A percentile compares a stretch with the other conserved stretches of the same genome.
phyloP scores from a whole-genome alignment of 106 monocot genomes.

The Apostasia ramifera region DNA sequence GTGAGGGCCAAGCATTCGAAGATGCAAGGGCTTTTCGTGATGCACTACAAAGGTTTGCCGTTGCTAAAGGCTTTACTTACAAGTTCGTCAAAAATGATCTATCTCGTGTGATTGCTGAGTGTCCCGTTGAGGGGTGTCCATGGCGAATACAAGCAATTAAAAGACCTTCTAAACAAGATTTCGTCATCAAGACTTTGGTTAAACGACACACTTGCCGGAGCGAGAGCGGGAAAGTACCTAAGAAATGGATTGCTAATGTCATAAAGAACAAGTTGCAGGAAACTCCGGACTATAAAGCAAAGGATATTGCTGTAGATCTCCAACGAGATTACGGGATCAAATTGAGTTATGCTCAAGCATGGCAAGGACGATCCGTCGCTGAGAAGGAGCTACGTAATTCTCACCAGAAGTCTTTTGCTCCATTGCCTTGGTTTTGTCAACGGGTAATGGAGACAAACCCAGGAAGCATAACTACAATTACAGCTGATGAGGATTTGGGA shows the following conservation, averaged over 20 bases:
- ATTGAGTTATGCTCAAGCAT: slow-evolving; percentile 81
- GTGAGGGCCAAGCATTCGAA: slow-evolving; percentile 68
- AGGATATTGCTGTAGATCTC: slow-evolving; percentile 74
- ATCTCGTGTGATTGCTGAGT: slow-evolving; percentile 64
- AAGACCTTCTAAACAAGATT: slow-evolving; percentile 34
- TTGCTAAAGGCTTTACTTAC: slow-evolving; percentile 61
- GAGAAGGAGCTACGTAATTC: slow-evolving; percentile 70
- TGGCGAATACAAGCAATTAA: slow-evolving; percentile 77
- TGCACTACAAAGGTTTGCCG: slow-evolving; percentile 72
- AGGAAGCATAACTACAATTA: slow-evolving; percentile 55
- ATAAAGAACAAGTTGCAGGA: slow-evolving; percentile 83
- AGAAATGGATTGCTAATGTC: slow-evolving; percentile 70
- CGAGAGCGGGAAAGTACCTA: slow-evolving; percentile 27
- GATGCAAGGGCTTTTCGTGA: slow-evolving; percentile 59
- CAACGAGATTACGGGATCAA: slow-evolving; percentile 80
- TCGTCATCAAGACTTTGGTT: slow-evolving; percentile 56
- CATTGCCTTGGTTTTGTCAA: slow-evolving; percentile 72
- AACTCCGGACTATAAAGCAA: slow-evolving; percentile 68
- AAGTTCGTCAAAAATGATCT: slow-evolving; percentile 68
- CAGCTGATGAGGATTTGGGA: slow-evolving; percentile 41
- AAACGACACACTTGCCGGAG: slow-evolving; percentile 55
- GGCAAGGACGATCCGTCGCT: slow-evolving; percentile 76
- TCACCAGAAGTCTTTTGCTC: slow-evolving; percentile 60
- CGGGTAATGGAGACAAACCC: slow-evolving; percentile 83
- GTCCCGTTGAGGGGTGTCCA: slow-evolving; percentile 57